Evolutionary conservation across 805 yeast genomes (phyloP).

Genomic region (Priceomyces melissophilus): DNA sequence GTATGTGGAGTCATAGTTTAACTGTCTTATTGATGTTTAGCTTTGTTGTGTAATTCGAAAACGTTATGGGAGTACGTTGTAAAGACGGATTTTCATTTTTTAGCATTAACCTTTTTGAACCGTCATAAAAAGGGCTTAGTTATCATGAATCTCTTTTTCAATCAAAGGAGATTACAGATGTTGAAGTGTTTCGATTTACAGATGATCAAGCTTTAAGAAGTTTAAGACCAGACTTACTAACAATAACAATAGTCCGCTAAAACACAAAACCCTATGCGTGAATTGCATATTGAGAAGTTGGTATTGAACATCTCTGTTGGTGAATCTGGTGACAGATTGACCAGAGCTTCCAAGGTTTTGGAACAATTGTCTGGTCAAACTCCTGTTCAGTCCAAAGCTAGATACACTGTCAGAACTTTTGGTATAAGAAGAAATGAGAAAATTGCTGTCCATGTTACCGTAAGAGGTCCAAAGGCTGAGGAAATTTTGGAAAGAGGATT

Average conservation of each 20-base stretch:
- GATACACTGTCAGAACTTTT: slow-evolving; percentile 99
- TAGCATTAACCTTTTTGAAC: no score
- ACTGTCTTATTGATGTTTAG: no score
- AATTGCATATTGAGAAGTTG: slow-evolving; percentile 97
- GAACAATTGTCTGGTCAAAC: slow-evolving; percentile 99
- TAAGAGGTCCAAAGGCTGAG: slow-evolving; percentile 95
- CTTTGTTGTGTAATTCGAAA: no score
- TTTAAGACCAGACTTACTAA: slow-evolving; percentile 10
- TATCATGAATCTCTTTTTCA: no score
- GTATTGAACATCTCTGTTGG: slow-evolving; percentile 99
- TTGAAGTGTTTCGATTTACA: no score
- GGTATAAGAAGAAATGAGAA: slow-evolving; percentile 99
- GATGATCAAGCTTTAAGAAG: no score
- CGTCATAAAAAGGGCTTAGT: no score
- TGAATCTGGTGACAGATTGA: slow-evolving; percentile 99
- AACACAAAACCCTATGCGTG: slow-evolving; percentile 95
- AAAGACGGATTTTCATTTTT: no score
- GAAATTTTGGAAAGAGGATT: slow-evolving; percentile 99
- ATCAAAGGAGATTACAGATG: no score
- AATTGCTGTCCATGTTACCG: slow-evolving; percentile 98
- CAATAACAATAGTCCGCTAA: slow-evolving; percentile 26
- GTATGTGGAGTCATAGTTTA: no score
- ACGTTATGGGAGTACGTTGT: no score
- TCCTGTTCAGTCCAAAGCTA: slow-evolving; percentile 99
- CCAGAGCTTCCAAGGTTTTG: slow-evolving; percentile 99